Base-by-base conservation (phyloP, 2,329 filamentous ascomycete genomes). In the Fusarium sp. region DNA sequence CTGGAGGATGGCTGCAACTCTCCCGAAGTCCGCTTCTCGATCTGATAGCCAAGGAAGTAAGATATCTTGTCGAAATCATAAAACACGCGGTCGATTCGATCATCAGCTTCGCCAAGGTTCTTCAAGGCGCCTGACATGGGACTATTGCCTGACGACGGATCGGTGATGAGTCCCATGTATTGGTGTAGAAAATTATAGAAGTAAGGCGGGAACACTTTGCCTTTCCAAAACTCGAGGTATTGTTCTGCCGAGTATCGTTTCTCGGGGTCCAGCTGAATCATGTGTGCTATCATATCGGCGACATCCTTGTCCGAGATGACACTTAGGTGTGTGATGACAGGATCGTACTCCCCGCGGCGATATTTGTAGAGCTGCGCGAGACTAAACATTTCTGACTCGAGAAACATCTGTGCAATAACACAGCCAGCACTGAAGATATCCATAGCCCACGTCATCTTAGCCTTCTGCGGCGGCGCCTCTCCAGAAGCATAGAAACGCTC, bases 151-250 rank as follows among this genome's bases (percentile, higher is more conserved):
- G 92, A 91, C 0, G 90, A 91, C 0, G 93, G 91, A 73, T 98
- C 93, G 5, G 95, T 98, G 61, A 99, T 91, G 51, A 96, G 85
- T 67, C 92, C 91, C 92, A 99, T 97, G 73, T 99, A 97, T 71
- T 97, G 93, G 74, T 99, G 95, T 29, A 99, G 82, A 73, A 99
- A 98, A 73, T 88, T 96, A 81, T 97, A 98, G 72, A 99, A 99
- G 77, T 99, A 99, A 55, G 91, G 87, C 0, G 95, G 96, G 64
- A 99, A 99, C 4, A 94, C 92, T 73, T 94, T 97, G 42, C 86
- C 87, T 70, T 92, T 91, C 88, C 92, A 98, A 70, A 97, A 94
- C 22, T 93, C 90, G 9, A 99, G 81, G 67, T 97, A 98, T 71
- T 98, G 92, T 55, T 97, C 93, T 2, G 95, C 94, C 15, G 92